Percentiles rank a stretch among this genome's conserved stretches.
These are phyloP conservation scores for Cyberlindnera amylophila DNA, from an alignment of 805 yeast genomes.

Conservation along the genomic window DNA sequence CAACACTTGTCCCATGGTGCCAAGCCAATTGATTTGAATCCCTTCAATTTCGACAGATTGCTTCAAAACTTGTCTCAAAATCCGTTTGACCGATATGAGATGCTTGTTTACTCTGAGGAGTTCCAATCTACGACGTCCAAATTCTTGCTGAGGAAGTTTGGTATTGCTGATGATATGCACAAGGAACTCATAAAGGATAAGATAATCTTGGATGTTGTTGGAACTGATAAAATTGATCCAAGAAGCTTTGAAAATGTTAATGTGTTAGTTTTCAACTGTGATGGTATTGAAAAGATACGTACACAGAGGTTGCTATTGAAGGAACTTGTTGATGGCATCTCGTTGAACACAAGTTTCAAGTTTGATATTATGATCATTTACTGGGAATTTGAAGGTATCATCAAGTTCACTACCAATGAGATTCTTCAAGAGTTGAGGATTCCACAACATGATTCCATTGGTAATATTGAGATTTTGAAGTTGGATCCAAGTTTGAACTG, in stretches of 20 bases:
- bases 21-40: conserved; percentile 21
- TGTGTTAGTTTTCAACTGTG: conserved; percentile 36
- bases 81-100: conserved; percentile 9
- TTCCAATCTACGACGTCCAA: conserved; percentile 28
- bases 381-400: conserved; percentile 36
- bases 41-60: conserved; percentile 23
- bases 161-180: conserved; percentile 3
- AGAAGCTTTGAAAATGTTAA: conserved; percentile 28
- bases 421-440: conserved; percentile 30
- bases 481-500: conserved; percentile 30
- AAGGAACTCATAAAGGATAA: conserved; percentile 2
- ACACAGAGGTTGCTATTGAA: conserved; percentile 26
- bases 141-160: conserved; percentile 34
- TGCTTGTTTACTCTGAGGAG: conserved; percentile 20
- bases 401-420: conserved; percentile 27
- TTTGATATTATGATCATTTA: conserved; percentile 33
- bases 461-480: conserved; percentile 28
- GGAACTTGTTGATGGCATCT: conserved; percentile 33
- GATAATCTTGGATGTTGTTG: conserved; percentile 20
- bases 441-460: conserved; percentile 26
- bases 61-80: conserved; percentile 5
- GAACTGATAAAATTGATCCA: conserved; percentile 27
- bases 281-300: conserved; percentile 32
- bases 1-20: too few species aligned
- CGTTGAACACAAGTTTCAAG: conserved; percentile 31